These are phyloP conservation scores for Limonomyces culmigenus DNA, from an alignment of 1,284 basidiomycete species.

Conservation along the genomic window DNA sequence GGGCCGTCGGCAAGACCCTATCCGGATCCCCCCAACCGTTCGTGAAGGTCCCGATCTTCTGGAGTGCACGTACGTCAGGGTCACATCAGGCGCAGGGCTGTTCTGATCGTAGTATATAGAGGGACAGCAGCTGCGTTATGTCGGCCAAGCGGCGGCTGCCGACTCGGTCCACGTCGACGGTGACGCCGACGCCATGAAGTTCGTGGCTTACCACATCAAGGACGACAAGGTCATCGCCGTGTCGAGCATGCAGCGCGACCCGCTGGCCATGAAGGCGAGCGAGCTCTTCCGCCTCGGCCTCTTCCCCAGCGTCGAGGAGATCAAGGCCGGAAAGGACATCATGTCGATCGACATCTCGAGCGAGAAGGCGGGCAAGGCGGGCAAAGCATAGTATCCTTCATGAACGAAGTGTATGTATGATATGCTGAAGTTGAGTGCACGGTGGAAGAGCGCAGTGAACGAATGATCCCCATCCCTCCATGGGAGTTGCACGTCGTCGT, in stretches of 20 bases:
- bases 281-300: constrained; percentile 66
- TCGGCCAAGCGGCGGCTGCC: constrained; percentile 49
- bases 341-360: too few species aligned
- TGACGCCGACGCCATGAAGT: constrained; percentile 69
- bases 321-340: constrained; percentile 55
- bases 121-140: constrained; percentile 71
- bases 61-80: constrained; percentile 58
- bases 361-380: too few species aligned
- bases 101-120: constrained; percentile 19
- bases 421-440: too few species aligned
- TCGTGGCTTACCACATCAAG: constrained; percentile 78
- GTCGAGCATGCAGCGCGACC: constrained; percentile 72
- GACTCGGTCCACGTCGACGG: constrained; percentile 73
- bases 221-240: constrained; percentile 68
- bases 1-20: constrained; percentile 68
- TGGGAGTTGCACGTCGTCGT: too few species aligned
- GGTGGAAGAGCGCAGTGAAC: too few species aligned
- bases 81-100: background rate
- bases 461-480: too few species aligned
- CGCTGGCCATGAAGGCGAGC: constrained; percentile 65
- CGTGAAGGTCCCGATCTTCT: constrained; percentile 77
- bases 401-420: too few species aligned
- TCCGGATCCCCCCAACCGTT: constrained; percentile 47
- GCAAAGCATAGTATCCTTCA: too few species aligned
- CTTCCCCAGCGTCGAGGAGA: constrained; percentile 69